Base-by-base conservation (phyloP, 371 early-diverging fungal species). In the Funneliformis caledonium region DNA sequence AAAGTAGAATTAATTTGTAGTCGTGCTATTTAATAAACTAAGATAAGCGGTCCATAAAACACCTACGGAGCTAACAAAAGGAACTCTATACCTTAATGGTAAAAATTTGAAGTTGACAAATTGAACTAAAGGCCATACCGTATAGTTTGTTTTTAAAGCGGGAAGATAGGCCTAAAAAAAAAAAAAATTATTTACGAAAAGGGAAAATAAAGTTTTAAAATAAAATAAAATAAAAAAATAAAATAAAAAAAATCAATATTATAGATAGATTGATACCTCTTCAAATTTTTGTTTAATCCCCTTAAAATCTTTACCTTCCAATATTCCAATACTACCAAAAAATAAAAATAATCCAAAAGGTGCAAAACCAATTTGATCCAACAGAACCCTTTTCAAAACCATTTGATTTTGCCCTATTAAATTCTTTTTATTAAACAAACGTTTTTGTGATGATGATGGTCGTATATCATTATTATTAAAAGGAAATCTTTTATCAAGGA, bases 1-100 rank as follows among this genome's bases (percentile, higher is more conserved):
- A 37, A 37, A 37, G 37, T 37, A 37, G 37, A 37, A 37, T 37
- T 37, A 37, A 37, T 37, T 56, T 56, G 59, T 75, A 16, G 87
- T 81, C 9, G 86, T 88, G 76, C 88, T 88, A 73, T 92, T 93
- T 7, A 92, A 81, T 88, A 90, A 91, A 33, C 93, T 93, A 50
- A 95, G 86, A 84, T 93, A 94, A 6, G 91, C 87, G 78, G 93
- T 94, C 95, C 95, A 95, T 31, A 93, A 84, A n/a, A 95, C 89
- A 60, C 95, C 93, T 22, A 94, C 85, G 4, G 89, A 86, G 74
- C 93, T 92, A 61, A 92, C 92, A 83, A 95, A 93, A 2, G 95
- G 95, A 11, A 95, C 83, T 31, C 95, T 88, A 72, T 90, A 93
- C 31, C 88, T 86, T 43, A 93, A 80, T 0, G 96, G 96, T 83